Conservation (phyloP, 257 asterid genomes). For the Penstemon newberryi region DNA sequence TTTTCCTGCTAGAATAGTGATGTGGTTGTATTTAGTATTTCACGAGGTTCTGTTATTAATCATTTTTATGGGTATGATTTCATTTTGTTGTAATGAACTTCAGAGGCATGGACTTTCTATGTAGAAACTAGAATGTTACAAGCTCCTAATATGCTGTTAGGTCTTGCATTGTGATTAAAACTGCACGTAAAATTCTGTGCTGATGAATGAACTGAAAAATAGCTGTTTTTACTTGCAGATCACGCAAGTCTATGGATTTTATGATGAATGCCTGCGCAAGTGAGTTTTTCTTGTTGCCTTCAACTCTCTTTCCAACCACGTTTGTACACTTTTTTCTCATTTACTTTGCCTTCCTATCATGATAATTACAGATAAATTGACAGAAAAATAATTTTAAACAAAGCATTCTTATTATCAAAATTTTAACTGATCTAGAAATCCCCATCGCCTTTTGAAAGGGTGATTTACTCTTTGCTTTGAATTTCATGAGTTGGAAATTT, state of each 20-base stretch:
- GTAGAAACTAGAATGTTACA: slow-evolving; percentile 8
- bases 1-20: slow-evolving; percentile 8
- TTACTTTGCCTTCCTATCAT: slow-evolving; percentile 8
- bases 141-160: slow-evolving; percentile 11
- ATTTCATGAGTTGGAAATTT: not conserved
- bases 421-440: not conserved
- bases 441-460: not conserved
- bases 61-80: not conserved
- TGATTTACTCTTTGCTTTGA: not conserved
- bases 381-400: not conserved
- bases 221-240: slow-evolving; percentile 46
- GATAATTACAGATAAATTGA: not conserved
- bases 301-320: slow-evolving; percentile 17
- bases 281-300: slow-evolving; percentile 39
- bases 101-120: not conserved
- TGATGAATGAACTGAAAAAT: slow-evolving; percentile 16
- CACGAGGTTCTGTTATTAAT: slow-evolving; percentile 5
- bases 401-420: slow-evolving; percentile 5
- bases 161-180: slow-evolving; percentile 17
- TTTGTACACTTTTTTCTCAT: not conserved
- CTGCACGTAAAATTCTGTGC: slow-evolving; percentile 7
- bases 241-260: slow-evolving; percentile 78
- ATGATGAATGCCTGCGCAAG: slow-evolving; percentile 83
- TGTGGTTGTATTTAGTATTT: slow-evolving; percentile 11
- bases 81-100: slow-evolving; percentile 7